These are phyloP conservation scores for Verticillium albo-atrum DNA, from an alignment of 2,329 filamentous ascomycete species.

Conservation along the genomic window DNA sequence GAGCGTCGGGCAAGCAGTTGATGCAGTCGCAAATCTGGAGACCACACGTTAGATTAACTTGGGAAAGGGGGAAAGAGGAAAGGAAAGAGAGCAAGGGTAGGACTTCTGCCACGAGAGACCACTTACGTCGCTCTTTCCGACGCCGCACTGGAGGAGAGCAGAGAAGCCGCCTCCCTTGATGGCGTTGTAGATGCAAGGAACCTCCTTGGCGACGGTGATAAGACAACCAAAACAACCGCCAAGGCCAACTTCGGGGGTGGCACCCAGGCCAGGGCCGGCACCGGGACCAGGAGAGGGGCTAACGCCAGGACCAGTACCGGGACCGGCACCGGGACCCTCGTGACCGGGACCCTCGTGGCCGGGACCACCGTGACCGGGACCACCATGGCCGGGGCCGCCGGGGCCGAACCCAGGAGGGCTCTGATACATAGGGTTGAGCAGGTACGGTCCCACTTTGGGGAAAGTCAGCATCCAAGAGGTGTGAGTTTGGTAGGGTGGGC, in stretches of 20 bases:
- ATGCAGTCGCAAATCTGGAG: not conserved
- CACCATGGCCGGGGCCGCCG: not conserved
- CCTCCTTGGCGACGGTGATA: not conserved
- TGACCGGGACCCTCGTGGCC: not conserved
- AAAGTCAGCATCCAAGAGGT: too few species aligned
- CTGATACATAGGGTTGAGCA: too few species aligned
- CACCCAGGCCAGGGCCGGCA: not conserved
- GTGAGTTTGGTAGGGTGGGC: too few species aligned
- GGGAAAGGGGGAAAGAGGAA: too few species aligned
- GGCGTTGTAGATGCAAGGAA: not conserved
- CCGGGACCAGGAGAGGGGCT: too few species aligned
- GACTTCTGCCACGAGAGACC: not conserved
- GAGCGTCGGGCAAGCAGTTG: not conserved
- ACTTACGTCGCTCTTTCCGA: not conserved
- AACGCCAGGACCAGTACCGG: not conserved
- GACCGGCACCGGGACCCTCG: too few species aligned
- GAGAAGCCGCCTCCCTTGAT: not conserved
- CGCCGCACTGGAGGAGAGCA: not conserved
- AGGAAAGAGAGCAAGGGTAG: not conserved
- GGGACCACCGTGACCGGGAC: not conserved
- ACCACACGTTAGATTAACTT: not conserved
- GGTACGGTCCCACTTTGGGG: too few species aligned
- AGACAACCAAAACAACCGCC: not conserved
- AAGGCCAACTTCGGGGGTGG: not conserved
- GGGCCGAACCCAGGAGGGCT: too few species aligned